These are phyloP conservation scores for Botrytis porri DNA, from an alignment of 2,329 filamentous ascomycete genomes.

Conservation along the genomic window DNA sequence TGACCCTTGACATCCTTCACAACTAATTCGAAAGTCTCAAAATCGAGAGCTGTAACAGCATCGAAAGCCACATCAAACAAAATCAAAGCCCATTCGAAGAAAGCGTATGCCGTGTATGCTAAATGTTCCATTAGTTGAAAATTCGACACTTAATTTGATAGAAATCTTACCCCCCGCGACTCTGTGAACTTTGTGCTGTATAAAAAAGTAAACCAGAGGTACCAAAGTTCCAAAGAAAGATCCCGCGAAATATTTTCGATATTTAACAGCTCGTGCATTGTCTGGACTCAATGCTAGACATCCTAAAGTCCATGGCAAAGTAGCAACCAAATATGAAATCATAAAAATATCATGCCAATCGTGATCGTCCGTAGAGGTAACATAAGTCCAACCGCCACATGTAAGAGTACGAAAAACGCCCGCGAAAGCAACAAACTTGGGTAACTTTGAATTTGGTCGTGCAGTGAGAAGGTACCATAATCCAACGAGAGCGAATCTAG, in stretches of 20 bases:
- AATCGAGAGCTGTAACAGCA: constrained; percentile 89
- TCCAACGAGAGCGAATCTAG: constrained; percentile 84
- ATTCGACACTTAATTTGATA: background rate
- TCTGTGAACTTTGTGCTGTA: constrained; percentile 96
- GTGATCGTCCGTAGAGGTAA: constrained; percentile 97
- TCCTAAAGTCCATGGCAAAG: constrained; percentile 90
- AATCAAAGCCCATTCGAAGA: constrained; percentile 96
- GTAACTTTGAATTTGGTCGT: constrained; percentile 68
- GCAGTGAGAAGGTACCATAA: constrained; percentile 90
- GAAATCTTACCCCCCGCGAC: constrained; percentile 76
- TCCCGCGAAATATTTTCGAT: constrained; percentile 78
- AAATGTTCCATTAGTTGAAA: constrained; percentile 14
- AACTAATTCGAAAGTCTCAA: constrained; percentile 81
- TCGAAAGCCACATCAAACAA: constrained; percentile 96
- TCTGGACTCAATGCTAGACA: constrained; percentile 84
- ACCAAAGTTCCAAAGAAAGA: constrained; percentile 89
- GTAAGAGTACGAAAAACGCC: constrained; percentile 87
- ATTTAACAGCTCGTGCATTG: constrained; percentile 79
- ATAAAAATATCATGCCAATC: constrained; percentile 99
- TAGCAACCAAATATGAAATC: constrained; percentile 95
- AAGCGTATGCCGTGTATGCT: constrained; percentile 97
- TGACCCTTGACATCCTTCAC: constrained; percentile 84
- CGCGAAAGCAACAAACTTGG: constrained; percentile 75
- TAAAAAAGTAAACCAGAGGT: constrained; percentile 93
- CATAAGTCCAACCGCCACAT: constrained; percentile 97